These are phyloP conservation scores for Beauveria pseudobassiana DNA, from an alignment of 2,329 filamentous ascomycete genomes.

Conservation along the genomic window DNA sequence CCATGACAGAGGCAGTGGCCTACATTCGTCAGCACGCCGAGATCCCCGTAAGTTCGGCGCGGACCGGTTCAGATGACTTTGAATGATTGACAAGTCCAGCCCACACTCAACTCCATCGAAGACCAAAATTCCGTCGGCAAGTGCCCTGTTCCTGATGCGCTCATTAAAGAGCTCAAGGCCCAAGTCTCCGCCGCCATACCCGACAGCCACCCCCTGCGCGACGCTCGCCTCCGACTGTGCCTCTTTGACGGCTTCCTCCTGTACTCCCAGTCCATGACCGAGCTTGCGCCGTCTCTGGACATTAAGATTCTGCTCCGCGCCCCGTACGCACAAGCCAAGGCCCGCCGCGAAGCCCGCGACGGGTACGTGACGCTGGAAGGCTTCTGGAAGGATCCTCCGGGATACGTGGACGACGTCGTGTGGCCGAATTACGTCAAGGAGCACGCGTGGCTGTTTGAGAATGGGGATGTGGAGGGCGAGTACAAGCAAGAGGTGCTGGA, in stretches of 20 bases:
- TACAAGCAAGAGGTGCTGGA: slow-evolving; percentile 39
- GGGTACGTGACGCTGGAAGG: slow-evolving; percentile 80
- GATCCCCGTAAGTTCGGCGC: slow-evolving; percentile 45
- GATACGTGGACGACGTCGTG: slow-evolving; percentile 88
- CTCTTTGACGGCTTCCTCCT: slow-evolving; percentile 87
- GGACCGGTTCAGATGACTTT: background rate
- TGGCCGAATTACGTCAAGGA: slow-evolving; percentile 89
- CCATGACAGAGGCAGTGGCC: slow-evolving; percentile 57
- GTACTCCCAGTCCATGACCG: slow-evolving; percentile 51
- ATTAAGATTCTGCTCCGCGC: slow-evolving; percentile 73
- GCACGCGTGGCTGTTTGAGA: slow-evolving; percentile 72
- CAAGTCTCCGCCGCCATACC: slow-evolving; percentile 41
- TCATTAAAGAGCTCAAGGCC: slow-evolving; percentile 38
- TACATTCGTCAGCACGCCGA: slow-evolving; percentile 64
- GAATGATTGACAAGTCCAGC: slow-evolving; percentile 13
- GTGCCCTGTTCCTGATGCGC: slow-evolving; percentile 42
- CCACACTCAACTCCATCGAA: slow-evolving; percentile 34
- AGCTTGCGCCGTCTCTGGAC: slow-evolving; percentile 57
- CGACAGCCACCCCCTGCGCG: slow-evolving; percentile 31
- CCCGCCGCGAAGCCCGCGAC: slow-evolving; percentile 57
- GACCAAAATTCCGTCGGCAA: slow-evolving; percentile 54
- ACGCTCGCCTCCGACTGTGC: slow-evolving; percentile 44
- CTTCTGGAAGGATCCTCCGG: slow-evolving; percentile 92
- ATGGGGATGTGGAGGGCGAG: slow-evolving; percentile 56
- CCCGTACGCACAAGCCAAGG: slow-evolving; percentile 54